These are phyloP conservation scores for Solanum acaule DNA, from an alignment of 257 asterid species.

Conservation along the genomic window DNA sequence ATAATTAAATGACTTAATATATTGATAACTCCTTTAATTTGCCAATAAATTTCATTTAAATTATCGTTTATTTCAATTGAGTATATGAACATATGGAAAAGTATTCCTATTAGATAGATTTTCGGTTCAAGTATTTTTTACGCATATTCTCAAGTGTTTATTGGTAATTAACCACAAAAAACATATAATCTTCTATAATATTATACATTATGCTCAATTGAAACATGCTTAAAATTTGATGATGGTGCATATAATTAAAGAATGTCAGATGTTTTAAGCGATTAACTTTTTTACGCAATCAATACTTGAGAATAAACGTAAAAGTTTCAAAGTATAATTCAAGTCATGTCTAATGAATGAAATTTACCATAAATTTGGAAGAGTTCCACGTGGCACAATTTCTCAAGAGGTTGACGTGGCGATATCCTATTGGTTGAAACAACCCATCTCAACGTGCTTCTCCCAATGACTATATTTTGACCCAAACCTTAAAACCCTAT, in stretches of 20 bases:
- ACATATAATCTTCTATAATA: no score
- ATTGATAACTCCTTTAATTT: no score
- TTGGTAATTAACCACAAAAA: no score
- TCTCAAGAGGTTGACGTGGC: background rate
- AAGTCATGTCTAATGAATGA: background rate
- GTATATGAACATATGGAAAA: no score
- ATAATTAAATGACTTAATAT: no score
- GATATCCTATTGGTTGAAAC: background rate
- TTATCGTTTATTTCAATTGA: background rate
- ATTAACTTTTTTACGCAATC: background rate
- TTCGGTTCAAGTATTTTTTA: no score
- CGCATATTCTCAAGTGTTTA: no score
- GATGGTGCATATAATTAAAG: no score
- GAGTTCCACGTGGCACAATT: background rate
- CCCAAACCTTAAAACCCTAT: background rate
- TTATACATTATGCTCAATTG: background rate
- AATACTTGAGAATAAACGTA: no score
- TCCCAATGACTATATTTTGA: background rate
- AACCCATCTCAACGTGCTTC: background rate
- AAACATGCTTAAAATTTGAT: background rate
- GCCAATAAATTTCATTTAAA: background rate
- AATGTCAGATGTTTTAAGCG: no score
- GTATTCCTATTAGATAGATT: no score
- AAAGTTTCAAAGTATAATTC: no score
- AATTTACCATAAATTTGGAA: background rate